Conservation (phyloP, 306 rosid genomes). For the Quercus aquifolioides region DNA sequence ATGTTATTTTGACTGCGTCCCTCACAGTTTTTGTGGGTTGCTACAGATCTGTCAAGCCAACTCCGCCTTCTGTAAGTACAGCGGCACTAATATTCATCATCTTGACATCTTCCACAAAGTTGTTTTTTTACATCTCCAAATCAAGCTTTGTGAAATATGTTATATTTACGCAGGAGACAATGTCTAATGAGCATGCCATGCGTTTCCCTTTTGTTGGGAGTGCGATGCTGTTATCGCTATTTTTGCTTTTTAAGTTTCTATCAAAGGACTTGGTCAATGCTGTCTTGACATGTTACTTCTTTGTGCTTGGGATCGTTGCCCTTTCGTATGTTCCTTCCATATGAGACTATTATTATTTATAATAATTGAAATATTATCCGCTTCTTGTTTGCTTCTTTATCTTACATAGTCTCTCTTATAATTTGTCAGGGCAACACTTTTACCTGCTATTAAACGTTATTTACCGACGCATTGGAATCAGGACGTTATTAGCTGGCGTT, state of each 20-base stretch:
- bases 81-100: neutral
- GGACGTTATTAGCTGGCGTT: conserved; percentile 58
- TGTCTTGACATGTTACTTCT: conserved; percentile 88
- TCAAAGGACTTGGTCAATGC: conserved; percentile 99
- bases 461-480: conserved; percentile 83
- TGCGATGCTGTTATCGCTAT: conserved; percentile 94
- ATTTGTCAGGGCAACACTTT: conserved; percentile 78
- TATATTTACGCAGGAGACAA: conserved; percentile 79
- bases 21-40: conserved; percentile 93
- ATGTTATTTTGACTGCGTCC: conserved; percentile 85
- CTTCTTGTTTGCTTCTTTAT: conserved; percentile 7
- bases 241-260: conserved; percentile 93
- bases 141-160: conserved; percentile 12
- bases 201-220: conserved; percentile 99
- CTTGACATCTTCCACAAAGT: neutral
- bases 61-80: conserved; percentile 83
- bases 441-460: conserved; percentile 79
- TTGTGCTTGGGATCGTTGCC: conserved; percentile 95
- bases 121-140: neutral
- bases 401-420: conserved; percentile 10
- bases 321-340: conserved; percentile 68
- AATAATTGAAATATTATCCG: neutral
- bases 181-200: conserved; percentile 99
- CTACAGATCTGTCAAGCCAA: conserved; percentile 92
- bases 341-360: neutral